These are phyloP conservation scores for Albophoma yamanashiensis DNA, from an alignment of 2,329 filamentous ascomycete species.

Conservation along the genomic window DNA sequence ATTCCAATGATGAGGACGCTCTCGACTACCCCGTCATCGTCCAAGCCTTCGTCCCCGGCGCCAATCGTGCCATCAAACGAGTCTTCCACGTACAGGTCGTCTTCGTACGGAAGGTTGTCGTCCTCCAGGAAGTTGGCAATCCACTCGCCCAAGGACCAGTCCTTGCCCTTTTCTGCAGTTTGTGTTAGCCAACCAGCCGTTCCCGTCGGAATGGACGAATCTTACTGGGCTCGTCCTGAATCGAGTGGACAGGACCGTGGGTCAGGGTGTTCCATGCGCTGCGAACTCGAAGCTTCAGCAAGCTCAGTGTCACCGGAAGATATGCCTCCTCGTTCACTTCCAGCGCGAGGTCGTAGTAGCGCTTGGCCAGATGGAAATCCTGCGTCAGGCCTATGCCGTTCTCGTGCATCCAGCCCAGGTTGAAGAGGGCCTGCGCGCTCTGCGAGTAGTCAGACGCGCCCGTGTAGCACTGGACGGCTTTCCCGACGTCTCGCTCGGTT, in stretches of 20 bases:
- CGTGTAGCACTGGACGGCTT: slow-evolving; percentile 87
- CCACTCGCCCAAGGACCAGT: slow-evolving; percentile 79
- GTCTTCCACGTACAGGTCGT: slow-evolving; percentile 40
- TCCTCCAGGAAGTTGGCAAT: slow-evolving; percentile 72
- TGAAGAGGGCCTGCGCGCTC: slow-evolving; percentile 92
- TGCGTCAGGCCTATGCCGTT: slow-evolving; percentile 88
- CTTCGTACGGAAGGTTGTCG: slow-evolving; percentile 56
- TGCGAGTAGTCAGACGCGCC: slow-evolving; percentile 84
- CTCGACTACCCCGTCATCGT: slow-evolving; percentile 74
- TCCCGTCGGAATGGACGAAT: slow-evolving; percentile 2
- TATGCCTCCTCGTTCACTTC: slow-evolving; percentile 92
- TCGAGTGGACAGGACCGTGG: slow-evolving; percentile 82
- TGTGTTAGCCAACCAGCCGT: neutral
- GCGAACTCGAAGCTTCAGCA: slow-evolving; percentile 73
- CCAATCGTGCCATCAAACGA: slow-evolving; percentile 45
- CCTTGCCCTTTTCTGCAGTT: slow-evolving; percentile 50
- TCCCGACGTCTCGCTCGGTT: slow-evolving; percentile 59
- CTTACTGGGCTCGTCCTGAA: slow-evolving; percentile 78
- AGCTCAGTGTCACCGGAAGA: slow-evolving; percentile 77
- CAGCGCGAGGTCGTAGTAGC: slow-evolving; percentile 87
- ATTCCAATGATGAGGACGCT: slow-evolving; percentile 74
- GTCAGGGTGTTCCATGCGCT: slow-evolving; percentile 95
- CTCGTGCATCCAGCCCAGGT: slow-evolving; percentile 98
- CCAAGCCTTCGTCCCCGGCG: slow-evolving; percentile 49
- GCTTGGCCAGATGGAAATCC: slow-evolving; percentile 93